phyloP scores from a whole-genome alignment of 495 filamentous ascomycete genomes.

The Extremus antarcticus region DNA sequence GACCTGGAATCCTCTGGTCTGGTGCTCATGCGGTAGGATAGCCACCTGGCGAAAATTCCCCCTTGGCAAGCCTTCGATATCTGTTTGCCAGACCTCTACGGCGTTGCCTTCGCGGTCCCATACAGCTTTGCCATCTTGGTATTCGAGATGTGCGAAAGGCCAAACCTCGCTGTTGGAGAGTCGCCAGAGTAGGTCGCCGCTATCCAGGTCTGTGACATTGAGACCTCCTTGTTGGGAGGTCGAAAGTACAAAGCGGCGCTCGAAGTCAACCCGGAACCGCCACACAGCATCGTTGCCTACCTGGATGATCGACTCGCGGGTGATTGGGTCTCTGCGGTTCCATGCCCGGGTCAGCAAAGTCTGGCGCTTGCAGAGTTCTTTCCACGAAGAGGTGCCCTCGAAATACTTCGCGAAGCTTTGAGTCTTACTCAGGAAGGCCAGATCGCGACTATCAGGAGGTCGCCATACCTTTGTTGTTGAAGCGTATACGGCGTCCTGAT shows the following conservation, averaged over 20 bases:
- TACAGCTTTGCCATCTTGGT: constrained; percentile 13
- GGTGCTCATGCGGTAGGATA: constrained; percentile 14
- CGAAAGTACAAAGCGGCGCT: constrained; percentile 14
- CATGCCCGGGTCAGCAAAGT: constrained; percentile 9
- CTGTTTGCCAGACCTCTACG: constrained; percentile 16
- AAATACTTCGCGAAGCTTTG: constrained; percentile 12
- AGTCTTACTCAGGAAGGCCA: constrained; percentile 2
- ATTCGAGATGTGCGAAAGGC: constrained; percentile 19
- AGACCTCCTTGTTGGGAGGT: constrained; percentile 14
- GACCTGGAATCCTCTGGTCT: constrained; percentile 17
- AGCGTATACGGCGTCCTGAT: constrained; percentile 17
- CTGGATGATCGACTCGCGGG: constrained; percentile 7
- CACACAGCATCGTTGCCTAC: constrained; percentile 5
- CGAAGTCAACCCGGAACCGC: constrained; percentile 19
- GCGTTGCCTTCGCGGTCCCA: constrained; percentile 12
- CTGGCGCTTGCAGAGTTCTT: constrained; percentile 18
- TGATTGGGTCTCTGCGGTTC: constrained; percentile 4
- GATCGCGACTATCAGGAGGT: constrained; percentile 2
- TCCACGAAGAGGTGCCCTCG: constrained; percentile 8
- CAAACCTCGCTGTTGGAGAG: constrained; percentile 6
- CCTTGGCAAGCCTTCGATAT: constrained; percentile 1
- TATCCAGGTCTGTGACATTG: constrained; percentile 17
- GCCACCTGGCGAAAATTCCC: constrained; percentile 13
- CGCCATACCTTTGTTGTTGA: neutral
- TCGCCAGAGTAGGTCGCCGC: constrained; percentile 12